Percentiles rank a stretch among this genome's conserved stretches.
Conservation (phyloP, 2,329 filamentous ascomycete genomes). For the Ophiostoma montium region DNA sequence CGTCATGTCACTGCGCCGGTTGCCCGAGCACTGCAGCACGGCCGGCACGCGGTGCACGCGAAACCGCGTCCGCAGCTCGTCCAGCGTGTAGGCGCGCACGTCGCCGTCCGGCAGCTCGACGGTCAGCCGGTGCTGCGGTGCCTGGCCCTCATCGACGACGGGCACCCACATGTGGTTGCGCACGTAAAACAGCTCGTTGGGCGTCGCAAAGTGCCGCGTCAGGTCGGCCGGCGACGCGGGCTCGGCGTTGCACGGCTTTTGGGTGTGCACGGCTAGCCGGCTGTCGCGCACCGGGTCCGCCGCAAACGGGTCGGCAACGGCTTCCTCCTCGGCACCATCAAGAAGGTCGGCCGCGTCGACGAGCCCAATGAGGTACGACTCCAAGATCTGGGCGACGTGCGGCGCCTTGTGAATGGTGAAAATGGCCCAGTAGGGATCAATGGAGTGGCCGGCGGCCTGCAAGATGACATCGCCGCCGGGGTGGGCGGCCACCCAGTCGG, state of each 20-base stretch:
- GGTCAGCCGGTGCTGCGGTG: conserved; percentile 30
- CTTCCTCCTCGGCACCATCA: conserved; percentile 32
- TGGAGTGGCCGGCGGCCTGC: conserved; percentile 46
- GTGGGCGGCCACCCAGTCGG: conserved; percentile 51
- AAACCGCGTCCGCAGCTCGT: conserved; percentile 39
- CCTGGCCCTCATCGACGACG: conserved; percentile 15
- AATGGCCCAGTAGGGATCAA: conserved; percentile 57
- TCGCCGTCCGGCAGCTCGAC: conserved; percentile 46
- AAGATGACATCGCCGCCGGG: conserved; percentile 56
- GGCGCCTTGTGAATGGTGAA: conserved; percentile 54
- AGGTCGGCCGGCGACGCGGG: conserved; percentile 35
- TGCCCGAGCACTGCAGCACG: conserved; percentile 46
- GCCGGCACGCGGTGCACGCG: conserved; percentile 36
- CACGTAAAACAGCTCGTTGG: conserved; percentile 42
- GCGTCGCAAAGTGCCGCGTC: conserved; percentile 36
- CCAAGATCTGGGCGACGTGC: conserved; percentile 49
- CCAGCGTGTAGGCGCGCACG: conserved; percentile 36
- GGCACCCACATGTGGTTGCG: conserved; percentile 53
- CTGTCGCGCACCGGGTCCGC: conserved; percentile 38
- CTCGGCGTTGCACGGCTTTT: conserved; percentile 47
- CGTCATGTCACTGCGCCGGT: conserved; percentile 46
- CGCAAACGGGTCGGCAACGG: conserved; percentile 46
- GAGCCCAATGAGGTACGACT: conserved; percentile 49
- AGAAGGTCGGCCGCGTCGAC: conserved; percentile 47
- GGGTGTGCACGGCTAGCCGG: conserved; percentile 35